phyloP scores from a whole-genome alignment of 129 eudicot species.

The Apium graveolens region DNA sequence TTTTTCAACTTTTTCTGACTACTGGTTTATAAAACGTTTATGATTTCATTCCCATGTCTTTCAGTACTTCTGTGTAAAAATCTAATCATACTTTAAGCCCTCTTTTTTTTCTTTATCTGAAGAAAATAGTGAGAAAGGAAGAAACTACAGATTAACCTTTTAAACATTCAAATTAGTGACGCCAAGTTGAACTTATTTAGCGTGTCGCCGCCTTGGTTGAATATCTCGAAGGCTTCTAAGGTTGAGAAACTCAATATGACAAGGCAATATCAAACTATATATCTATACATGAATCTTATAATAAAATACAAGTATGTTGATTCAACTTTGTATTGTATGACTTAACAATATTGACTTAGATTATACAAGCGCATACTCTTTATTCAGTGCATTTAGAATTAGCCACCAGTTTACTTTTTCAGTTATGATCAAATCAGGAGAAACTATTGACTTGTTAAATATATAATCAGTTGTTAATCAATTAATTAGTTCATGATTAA shows the following conservation, averaged over 20 bases:
- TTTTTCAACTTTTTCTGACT: neutral
- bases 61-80: neutral
- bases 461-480: neutral
- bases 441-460: neutral
- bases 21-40: neutral
- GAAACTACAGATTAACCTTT: neutral
- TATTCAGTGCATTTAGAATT: neutral
- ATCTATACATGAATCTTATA: neutral
- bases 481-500: neutral
- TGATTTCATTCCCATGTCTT: neutral
- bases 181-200: neutral
- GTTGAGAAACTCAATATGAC: neutral
- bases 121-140: neutral
- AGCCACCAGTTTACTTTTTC: neutral
- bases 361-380: neutral
- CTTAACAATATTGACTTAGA: neutral
- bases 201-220: neutral
- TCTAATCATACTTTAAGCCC: neutral
- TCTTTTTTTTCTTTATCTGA: neutral
- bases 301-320: neutral
- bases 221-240: slow-evolving; percentile 1
- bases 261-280: neutral
- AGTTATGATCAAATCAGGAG: neutral
- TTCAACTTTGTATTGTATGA: neutral
- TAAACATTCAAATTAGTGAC: neutral